phyloP scores from a whole-genome alignment of 1,284 basidiomycete genomes.

The Ceratobasidium sp. region DNA sequence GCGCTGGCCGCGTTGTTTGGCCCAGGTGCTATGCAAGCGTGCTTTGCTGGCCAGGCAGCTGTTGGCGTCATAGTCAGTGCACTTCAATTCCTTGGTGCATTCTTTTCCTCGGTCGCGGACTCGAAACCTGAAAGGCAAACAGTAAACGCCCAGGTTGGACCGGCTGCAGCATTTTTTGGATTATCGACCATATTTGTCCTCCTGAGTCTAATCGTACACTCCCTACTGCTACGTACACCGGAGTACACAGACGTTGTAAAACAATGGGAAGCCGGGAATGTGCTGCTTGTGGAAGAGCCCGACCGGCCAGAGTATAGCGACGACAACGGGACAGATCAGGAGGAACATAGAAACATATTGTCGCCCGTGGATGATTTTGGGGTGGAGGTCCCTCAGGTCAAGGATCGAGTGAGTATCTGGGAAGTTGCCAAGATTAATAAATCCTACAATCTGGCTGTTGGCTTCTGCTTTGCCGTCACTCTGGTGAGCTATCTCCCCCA shows the following conservation, averaged over 20 bases:
- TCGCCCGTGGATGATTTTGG: slow-evolving; percentile 46
- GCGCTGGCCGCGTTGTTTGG: slow-evolving; percentile 40
- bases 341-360: not conserved
- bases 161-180: slow-evolving; percentile 54
- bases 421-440: slow-evolving; percentile 51
- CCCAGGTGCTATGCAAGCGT: slow-evolving; percentile 32
- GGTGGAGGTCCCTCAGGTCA: slow-evolving; percentile 52
- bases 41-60: slow-evolving; percentile 29
- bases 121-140: slow-evolving; percentile 50
- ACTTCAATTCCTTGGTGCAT: slow-evolving; percentile 8
- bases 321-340: slow-evolving; percentile 44
- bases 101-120: slow-evolving; percentile 47
- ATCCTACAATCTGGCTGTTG: slow-evolving; percentile 54
- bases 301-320: slow-evolving; percentile 31
- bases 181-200: slow-evolving; percentile 36
- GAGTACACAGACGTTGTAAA: slow-evolving; percentile 36
- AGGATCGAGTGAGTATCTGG: slow-evolving; percentile 48
- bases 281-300: slow-evolving; percentile 19
- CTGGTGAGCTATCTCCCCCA: slow-evolving; percentile 35
- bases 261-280: slow-evolving; percentile 41
- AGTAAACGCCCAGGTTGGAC: slow-evolving; percentile 52
- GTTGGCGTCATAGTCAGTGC: slow-evolving; percentile 40
- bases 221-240: slow-evolving; percentile 28
- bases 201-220: slow-evolving; percentile 31
- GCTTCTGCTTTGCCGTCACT: slow-evolving; percentile 57